Conservation (phyloP, 805 yeast genomes). For the Kregervanrija fluxuum region DNA sequence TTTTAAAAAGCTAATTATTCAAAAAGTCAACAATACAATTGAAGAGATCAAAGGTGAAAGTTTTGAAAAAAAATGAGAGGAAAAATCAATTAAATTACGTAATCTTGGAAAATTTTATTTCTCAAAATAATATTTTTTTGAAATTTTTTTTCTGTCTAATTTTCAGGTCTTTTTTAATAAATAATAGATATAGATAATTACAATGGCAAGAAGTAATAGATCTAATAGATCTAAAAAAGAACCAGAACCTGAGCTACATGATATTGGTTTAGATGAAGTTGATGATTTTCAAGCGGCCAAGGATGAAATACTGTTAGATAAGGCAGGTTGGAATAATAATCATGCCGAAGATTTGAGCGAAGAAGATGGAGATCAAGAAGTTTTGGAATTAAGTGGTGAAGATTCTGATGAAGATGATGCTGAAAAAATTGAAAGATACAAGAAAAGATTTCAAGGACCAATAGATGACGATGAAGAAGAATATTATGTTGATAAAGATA, state of each 20-base stretch:
- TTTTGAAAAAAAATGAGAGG: no score
- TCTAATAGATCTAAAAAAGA: background rate
- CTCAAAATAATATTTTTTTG: conserved; percentile 2
- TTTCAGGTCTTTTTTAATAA: no score
- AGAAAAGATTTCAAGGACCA: conserved; percentile 31
- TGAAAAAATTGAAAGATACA: conserved; percentile 27
- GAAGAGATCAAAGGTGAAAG: no score
- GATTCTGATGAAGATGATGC: conserved; percentile 25
- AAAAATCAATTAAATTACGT: no score
- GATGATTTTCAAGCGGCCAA: conserved; percentile 58
- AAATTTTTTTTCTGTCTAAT: background rate
- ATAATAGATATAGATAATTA: background rate
- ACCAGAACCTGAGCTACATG: conserved; percentile 22
- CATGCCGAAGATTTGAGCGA: conserved; percentile 13
- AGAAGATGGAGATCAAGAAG: conserved; percentile 28
- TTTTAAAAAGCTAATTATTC: background rate
- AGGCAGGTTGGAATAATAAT: conserved; percentile 40
- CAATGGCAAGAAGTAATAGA: conserved; percentile 10
- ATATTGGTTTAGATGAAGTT: conserved; percentile 54
- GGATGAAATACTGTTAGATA: conserved; percentile 49
- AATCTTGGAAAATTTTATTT: no score
- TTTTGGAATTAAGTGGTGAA: conserved; percentile 27
- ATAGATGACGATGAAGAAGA: conserved; percentile 44
- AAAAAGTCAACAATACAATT: no score
- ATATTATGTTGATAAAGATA: conserved; percentile 29